phyloP scores from a whole-genome alignment of 306 rosid genomes.

The barrel medic (Medicago truncatula) region MtrunA17r5.0-ANR NC_053044.1:2610501-2611000 shows the following conservation, averaged over 20 bases:
- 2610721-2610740: conserved; percentile 54
- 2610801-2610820: background rate
- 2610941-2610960: conserved; percentile 99
- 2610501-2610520: background rate
- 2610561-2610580: conserved; percentile 12
- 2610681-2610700: conserved; percentile 17
- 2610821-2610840: background rate
- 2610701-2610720: conserved; percentile 33
- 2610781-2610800: background rate
- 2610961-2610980: conserved; percentile 92
- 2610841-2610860: conserved; percentile 26
- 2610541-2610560: too few species aligned
- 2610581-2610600: conserved; percentile 27
- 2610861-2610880: conserved; percentile 57
- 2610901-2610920: conserved; percentile 70
- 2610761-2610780: background rate
- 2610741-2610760: conserved; percentile 29
- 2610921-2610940: conserved; percentile 86
- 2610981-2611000: conserved; percentile 86
- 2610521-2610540: too few species aligned
- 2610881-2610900: conserved; percentile 68
- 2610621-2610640: background rate
- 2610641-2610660: background rate
- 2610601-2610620: background rate
- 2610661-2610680: conserved; percentile 30